Evolutionary conservation across 768 basidiomycete genomes (phyloP).

Genomic region (Serendipita sp.): DNA sequence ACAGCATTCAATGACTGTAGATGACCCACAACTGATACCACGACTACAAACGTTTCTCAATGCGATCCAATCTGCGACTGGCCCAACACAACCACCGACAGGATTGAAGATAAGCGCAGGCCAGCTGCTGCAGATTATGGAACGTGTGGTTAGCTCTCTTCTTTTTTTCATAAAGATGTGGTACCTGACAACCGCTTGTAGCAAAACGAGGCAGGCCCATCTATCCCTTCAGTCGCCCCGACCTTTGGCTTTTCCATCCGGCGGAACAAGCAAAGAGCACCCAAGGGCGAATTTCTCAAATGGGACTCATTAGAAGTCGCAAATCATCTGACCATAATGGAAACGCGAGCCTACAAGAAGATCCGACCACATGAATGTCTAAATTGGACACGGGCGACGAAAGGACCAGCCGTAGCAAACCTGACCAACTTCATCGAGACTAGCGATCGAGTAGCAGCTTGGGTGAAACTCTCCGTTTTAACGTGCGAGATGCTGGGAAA

Average conservation of each 20-base stretch:
- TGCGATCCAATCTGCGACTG: slow-evolving; percentile 21
- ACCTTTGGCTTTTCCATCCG: slow-evolving; percentile 8
- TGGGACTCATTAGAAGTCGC: slow-evolving; percentile 56
- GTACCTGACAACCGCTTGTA: not conserved
- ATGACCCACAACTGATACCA: slow-evolving; percentile 44
- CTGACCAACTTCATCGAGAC: slow-evolving; percentile 19
- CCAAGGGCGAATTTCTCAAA: slow-evolving; percentile 44
- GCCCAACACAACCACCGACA: slow-evolving; percentile 19
- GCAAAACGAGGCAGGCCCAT: not conserved
- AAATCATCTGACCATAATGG: slow-evolving; percentile 64
- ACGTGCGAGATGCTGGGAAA: slow-evolving; percentile 32
- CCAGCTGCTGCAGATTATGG: slow-evolving; percentile 34
- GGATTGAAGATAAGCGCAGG: slow-evolving; percentile 30
- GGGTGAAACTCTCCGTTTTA: slow-evolving; percentile 52
- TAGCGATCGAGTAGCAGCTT: slow-evolving; percentile 40
- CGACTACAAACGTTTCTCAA: slow-evolving; percentile 40
- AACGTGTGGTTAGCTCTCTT: slow-evolving; percentile 33
- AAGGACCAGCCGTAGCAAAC: slow-evolving; percentile 25
- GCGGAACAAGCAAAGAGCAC: slow-evolving; percentile 27
- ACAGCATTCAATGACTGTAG: slow-evolving; percentile 41
- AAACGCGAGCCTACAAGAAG: slow-evolving; percentile 49
- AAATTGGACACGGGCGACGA: slow-evolving; percentile 13
- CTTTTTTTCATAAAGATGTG: not conserved
- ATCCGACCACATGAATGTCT: slow-evolving; percentile 64
- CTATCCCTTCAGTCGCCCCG: not conserved